Base-by-base conservation (phyloP, 441 rosid species). In the Pelargonium myrrhifolium region DNA sequence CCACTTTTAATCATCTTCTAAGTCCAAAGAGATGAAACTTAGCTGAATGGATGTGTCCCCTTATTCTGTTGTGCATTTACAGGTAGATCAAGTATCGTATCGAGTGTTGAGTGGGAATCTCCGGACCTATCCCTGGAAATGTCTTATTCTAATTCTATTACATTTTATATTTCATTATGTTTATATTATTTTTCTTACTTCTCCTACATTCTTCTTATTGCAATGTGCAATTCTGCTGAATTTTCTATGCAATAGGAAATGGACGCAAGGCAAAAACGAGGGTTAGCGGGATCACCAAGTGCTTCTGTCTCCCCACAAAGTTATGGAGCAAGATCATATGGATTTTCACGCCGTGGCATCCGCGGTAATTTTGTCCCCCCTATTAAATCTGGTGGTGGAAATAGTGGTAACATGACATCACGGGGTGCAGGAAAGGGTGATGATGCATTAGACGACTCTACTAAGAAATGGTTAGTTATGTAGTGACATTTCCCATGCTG, bases 281-380 rank as follows among this genome's bases (percentile, higher is more conserved):
- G 97, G 62, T 78, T 82, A 70, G 70, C 78, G 28, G 87, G 84
- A 77, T 84, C 92, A 26, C 89, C 92, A 6, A 78, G 76, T 81
- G 76, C 83, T 68, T 79, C 82, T 68, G 58, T 72, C 66, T 89
- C 96, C 74, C 92, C 88, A 2, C 90, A 84, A 73, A 75, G 76
- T 43, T 85, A 82, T 75, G 87, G 92, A 68, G 75, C 70, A 51
- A 87, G 87, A 74, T 74, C 90, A 0, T 75, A 87, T 62, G 91
- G 97, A 61, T 67, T 76, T 75, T 67, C 78, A 72, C 84, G 96
- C 67, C 88, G 90, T 58, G 96, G 96, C 60, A 67, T 78, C 71
- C 89, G 91, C 64, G 92, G 96, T 49, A 89, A 79, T 79, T 94
- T 94, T 78, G 81, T 94, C 71, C 97, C 99, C 59, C 96, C 96